Conservation (phyloP, 2,329 filamentous ascomycete genomes). For the Cryoendolithus antarcticus region DNA sequence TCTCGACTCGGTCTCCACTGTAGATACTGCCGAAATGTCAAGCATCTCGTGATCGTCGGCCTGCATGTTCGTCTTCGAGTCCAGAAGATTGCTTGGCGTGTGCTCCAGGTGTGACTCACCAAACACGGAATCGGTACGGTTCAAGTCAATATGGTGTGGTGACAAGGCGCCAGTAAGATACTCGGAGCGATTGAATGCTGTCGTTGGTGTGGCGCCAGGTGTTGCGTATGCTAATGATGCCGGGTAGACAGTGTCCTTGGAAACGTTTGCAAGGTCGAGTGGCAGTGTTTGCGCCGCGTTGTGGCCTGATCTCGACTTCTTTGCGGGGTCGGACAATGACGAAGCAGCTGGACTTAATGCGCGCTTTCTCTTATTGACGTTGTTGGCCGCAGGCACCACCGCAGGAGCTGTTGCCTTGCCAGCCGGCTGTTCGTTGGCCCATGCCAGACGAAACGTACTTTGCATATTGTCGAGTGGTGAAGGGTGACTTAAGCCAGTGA, state of each 20-base stretch:
- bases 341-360: constrained; percentile 31
- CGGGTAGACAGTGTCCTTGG: constrained; percentile 3
- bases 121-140: constrained; percentile 5
- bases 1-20: constrained; percentile 11
- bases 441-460: constrained; percentile 39
- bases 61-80: neutral
- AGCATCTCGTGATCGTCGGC: constrained; percentile 7
- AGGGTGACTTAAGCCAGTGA: constrained; percentile 9
- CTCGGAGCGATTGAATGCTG: constrained; percentile 2
- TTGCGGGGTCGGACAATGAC: neutral
- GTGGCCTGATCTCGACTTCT: constrained; percentile 2
- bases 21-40: constrained; percentile 4
- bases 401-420: constrained; percentile 30
- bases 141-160: constrained; percentile 1
- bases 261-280: constrained; percentile 3
- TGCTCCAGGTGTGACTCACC: neutral
- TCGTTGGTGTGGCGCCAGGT: constrained; percentile 4
- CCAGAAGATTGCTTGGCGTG: no score
- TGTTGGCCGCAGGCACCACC: constrained; percentile 34
- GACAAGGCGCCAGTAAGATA: constrained; percentile 2
- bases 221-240: constrained; percentile 4
- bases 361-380: constrained; percentile 48
- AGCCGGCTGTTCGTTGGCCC: constrained; percentile 28
- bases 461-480: constrained; percentile 28
- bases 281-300: constrained; percentile 5